These are phyloP conservation scores for Prunus mira DNA, from an alignment of 306 rosid species.

Conservation along the genomic window DNA sequence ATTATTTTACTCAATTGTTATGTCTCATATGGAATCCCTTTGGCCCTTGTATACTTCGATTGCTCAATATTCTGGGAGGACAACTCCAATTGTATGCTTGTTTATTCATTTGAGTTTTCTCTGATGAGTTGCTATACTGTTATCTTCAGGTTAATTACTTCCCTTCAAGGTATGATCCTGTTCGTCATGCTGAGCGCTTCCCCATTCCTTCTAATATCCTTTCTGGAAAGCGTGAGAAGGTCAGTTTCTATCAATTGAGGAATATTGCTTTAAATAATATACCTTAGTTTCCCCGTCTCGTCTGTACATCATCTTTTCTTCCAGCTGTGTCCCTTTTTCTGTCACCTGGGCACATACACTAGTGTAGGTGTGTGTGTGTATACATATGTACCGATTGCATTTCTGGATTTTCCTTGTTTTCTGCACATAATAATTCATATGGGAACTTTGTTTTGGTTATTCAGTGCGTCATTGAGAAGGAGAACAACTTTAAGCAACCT, in stretches of 20 bases:
- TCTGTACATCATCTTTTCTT: background rate
- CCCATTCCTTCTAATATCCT: constrained; percentile 55
- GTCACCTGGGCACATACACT: background rate
- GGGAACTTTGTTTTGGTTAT: constrained; percentile 10
- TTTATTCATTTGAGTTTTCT: constrained; percentile 7
- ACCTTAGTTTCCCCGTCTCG: background rate
- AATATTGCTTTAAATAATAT: background rate
- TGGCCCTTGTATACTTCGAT: background rate
- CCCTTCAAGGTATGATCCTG: constrained; percentile 84
- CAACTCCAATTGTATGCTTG: background rate
- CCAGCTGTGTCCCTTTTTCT: background rate
- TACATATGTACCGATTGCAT: background rate
- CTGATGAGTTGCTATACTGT: constrained; percentile 13
- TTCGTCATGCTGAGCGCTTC: constrained; percentile 71
- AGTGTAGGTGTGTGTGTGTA: background rate
- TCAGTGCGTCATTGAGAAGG: constrained; percentile 66
- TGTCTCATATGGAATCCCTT: background rate
- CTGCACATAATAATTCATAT: background rate
- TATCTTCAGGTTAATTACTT: constrained; percentile 75
- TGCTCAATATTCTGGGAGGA: background rate
- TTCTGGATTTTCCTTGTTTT: background rate
- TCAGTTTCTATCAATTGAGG: constrained; percentile 27
- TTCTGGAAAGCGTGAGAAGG: constrained; percentile 77
- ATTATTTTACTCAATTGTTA: background rate
- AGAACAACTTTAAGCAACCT: constrained; percentile 89